A percentile compares a stretch with the other conserved stretches of the same genome.
These are phyloP conservation scores for Allium sativum DNA, from an alignment of 106 monocot genomes.

Conservation along the genomic window DNA sequence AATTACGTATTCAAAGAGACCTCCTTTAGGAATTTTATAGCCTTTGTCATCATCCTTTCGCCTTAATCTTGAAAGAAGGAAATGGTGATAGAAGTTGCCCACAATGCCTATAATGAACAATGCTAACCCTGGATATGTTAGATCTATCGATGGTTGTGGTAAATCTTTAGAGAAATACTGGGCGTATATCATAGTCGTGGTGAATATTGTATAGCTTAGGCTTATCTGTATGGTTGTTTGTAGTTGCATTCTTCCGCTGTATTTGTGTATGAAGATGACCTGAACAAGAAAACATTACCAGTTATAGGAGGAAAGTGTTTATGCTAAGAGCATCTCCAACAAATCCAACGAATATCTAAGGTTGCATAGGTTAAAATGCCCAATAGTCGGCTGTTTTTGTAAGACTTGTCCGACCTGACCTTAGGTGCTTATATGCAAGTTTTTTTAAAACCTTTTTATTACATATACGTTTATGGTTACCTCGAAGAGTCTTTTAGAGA, in stretches of 20 bases:
- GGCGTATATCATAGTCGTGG: conserved; percentile 40
- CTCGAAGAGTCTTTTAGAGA: conserved; percentile 57
- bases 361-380: no score
- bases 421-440: no score
- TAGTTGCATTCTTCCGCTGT: conserved; percentile 38
- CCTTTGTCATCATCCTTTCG: conserved; percentile 29
- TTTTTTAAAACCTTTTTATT: no score
- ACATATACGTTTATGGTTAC: conserved; percentile 7
- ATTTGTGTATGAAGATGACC: conserved; percentile 72
- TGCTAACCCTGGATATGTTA: conserved; percentile 30
- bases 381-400: no score
- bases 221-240: conserved; percentile 23
- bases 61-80: conserved; percentile 56
- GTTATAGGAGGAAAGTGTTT: no score
- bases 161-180: conserved; percentile 34
- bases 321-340: no score
- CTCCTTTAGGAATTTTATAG: conserved; percentile 72
- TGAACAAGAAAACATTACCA: conserved; percentile 10
- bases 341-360: no score
- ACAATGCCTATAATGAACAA: conserved; percentile 51
- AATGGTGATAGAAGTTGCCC: conserved; percentile 86
- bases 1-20: conserved; percentile 56
- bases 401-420: no score
- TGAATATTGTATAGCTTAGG: conserved; percentile 31
- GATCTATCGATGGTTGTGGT: conserved; percentile 34